These are phyloP conservation scores for Arthrobotrys iridis DNA, from an alignment of 2,329 filamentous ascomycete species.

Conservation along the genomic window DNA sequence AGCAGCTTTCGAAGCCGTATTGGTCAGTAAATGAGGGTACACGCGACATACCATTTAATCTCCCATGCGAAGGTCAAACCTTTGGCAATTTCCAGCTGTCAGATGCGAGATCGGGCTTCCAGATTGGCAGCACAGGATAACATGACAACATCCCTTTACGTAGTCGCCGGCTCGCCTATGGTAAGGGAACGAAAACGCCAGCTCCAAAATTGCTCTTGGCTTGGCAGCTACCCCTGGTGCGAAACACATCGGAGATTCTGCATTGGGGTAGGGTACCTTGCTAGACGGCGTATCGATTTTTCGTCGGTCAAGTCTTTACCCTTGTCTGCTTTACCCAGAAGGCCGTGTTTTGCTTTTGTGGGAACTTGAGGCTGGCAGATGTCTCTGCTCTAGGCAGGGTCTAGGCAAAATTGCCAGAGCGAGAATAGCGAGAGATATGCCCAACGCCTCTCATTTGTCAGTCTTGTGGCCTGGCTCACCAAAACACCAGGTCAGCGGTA, in stretches of 20 bases:
- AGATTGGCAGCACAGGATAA: conserved; percentile 26
- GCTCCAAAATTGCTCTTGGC: conserved; percentile 47
- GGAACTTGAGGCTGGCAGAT: conserved; percentile 17
- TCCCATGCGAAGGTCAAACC: conserved; percentile 19
- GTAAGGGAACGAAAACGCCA: conserved; percentile 22
- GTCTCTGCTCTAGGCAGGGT: conserved; percentile 33
- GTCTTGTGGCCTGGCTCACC: conserved; percentile 1
- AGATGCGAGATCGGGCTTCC: conserved; percentile 53
- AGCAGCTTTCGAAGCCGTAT: not conserved
- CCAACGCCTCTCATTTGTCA: conserved; percentile 54
- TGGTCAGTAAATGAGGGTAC: conserved; percentile 2
- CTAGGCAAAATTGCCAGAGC: conserved; percentile 53
- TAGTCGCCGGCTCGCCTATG: conserved; percentile 54
- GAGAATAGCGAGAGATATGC: conserved; percentile 52
- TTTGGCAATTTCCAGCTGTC: conserved; percentile 49
- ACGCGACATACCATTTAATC: conserved; percentile 28
- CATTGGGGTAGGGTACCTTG: conserved; percentile 43
- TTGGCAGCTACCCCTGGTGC: conserved; percentile 49
- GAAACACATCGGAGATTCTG: conserved; percentile 54
- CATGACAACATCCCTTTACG: conserved; percentile 54
- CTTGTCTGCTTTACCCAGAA: not conserved
- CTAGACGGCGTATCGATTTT: conserved; percentile 52
- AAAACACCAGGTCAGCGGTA: conserved; percentile 19
- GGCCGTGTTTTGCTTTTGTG: conserved; percentile 39
- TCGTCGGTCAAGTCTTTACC: not conserved